These are phyloP conservation scores for Handroanthus guayacan DNA, from an alignment of 257 asterid species.

Conservation along the genomic window DNA sequence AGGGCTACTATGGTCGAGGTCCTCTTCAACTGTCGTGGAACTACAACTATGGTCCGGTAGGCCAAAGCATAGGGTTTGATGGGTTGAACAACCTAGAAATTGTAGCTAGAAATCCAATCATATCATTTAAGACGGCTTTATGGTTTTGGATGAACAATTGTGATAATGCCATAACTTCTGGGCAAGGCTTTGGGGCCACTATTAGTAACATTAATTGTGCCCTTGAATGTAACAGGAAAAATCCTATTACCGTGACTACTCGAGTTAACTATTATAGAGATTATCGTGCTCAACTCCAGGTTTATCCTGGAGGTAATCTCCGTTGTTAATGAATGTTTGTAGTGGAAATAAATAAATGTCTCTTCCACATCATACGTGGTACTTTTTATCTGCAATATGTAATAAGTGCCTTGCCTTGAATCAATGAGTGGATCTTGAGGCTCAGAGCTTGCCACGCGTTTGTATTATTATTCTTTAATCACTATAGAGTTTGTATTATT, in stretches of 20 bases:
- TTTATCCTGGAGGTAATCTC: too few relatives aligned
- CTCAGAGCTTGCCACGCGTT: too few relatives aligned
- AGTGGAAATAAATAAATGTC: too few relatives aligned
- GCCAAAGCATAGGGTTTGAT: conserved; percentile 53
- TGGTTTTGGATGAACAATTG: conserved; percentile 68
- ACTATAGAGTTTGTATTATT: too few relatives aligned
- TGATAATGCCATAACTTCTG: conserved; percentile 46
- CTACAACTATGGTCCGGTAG: conserved; percentile 62
- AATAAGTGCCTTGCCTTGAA: too few relatives aligned
- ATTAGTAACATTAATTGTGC: conserved; percentile 53
- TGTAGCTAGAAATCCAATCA: conserved; percentile 43
- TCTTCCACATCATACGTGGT: too few relatives aligned
- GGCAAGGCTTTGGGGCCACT: conserved; percentile 59
- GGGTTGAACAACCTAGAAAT: conserved; percentile 53
- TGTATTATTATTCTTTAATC: too few relatives aligned
- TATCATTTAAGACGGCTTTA: conserved; percentile 54
- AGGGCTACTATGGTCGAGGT: conserved; percentile 57
- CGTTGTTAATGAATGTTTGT: too few relatives aligned
- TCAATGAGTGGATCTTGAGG: too few relatives aligned
- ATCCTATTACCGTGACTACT: conserved; percentile 40
- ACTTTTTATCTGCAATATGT: too few relatives aligned
- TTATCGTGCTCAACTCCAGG: too few relatives aligned
- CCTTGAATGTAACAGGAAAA: conserved; percentile 53
- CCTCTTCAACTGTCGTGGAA: conserved; percentile 65
- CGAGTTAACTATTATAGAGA: conserved; percentile 16